Base-by-base conservation (phyloP, 2,329 filamentous ascomycete species). In the Trichophyton mentagrophytes region DNA sequence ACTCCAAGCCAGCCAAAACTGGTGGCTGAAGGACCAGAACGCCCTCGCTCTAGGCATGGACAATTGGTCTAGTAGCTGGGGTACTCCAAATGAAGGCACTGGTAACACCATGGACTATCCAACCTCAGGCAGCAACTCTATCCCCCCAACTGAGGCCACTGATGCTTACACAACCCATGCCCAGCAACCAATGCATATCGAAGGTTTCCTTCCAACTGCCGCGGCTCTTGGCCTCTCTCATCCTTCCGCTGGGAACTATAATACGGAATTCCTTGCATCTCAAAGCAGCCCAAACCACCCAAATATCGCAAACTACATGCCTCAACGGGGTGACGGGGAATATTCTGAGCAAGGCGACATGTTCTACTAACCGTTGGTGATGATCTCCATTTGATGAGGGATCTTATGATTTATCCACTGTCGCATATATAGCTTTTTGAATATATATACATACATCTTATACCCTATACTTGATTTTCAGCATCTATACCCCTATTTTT, bases 21-120 rank as follows among this genome's bases (percentile, higher is more conserved):
- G 81, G 82, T 85, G 83, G 77, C 77, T 84, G 60, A 75, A 79
- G 40, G 85, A 88, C 66, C 83, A 87, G 66, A 79, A 76, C 17
- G 80, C 81, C 57, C 72, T 87, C 3, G 83, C 81, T 0, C 70
- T 80, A 3, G 84, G 84, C 1, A 82, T 87, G 64, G 84, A 81
- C 27, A 85, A 84, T 60, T 87, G 64, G 64, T 44, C 46, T 22
- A 60, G 59, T 30, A 58, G 30, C 36, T 63, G 62, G 62, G 47
- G 59, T 36, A 55, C 17, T 22, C 20, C 33, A n/a, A 47, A 42
- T 9, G 57, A 59, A 27, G n/a, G 38, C 2, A n/a, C 40, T 27
- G n/a, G 40, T 7, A 59, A 33, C 40, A 22, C 15, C 25, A 36
- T 42, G 15, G 51, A 55, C n/a, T 55, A 36, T n/a, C 51, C 51